Base-by-base conservation (phyloP, 2,329 filamentous ascomycete species). In the Phialophora chinensis region DNA sequence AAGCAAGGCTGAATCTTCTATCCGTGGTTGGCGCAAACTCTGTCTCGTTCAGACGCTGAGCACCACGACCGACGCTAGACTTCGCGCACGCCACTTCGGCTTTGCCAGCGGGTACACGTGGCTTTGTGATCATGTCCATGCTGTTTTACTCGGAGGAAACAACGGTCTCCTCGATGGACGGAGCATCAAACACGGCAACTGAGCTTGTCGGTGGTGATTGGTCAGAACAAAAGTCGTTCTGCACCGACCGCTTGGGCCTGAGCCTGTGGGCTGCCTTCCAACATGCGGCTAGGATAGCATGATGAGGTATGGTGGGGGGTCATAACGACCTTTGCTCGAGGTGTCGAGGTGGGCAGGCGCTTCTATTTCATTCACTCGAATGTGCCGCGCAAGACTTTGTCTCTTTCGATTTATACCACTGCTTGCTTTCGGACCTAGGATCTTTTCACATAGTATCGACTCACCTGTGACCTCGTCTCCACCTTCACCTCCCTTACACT, bases 161-260 rank as follows among this genome's bases (percentile, higher is more conserved):
- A 3, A 38, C 14, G 35, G 14, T 4, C 11, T 38, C 35, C 11
- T 38, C 35, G 14, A 38, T 38, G 35, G 35, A 38, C 2, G 35
- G 11, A 38, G 35, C 14, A 38, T 38, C 35, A 14, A 38, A 38
- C 35, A 38, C 11, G 11, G 35, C 35, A 38, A 38, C 35, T 10
- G 20, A 58, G 47, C 20, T 35, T 11, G 42, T 17, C 27, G 44
- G 10, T 25, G 11, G 35, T 53, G 47, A 61, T 61, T 61, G 47
- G 59, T 12, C 12, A 7, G 6, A 3, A 61, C 59, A 61, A 61
- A 53, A 20, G 59, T 61, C n/a, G 59, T 61, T 61, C 2, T 60
- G 58, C 44, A 17, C 1, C 49, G 4, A 35, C 29, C 25, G 0
- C 14, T 27, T 53, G 49, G 10, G 29, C 17, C 53, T n/a, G 53